These are phyloP conservation scores for Vanrija sp. DNA, from an alignment of 1,284 basidiomycete genomes.

Conservation along the genomic window DNA sequence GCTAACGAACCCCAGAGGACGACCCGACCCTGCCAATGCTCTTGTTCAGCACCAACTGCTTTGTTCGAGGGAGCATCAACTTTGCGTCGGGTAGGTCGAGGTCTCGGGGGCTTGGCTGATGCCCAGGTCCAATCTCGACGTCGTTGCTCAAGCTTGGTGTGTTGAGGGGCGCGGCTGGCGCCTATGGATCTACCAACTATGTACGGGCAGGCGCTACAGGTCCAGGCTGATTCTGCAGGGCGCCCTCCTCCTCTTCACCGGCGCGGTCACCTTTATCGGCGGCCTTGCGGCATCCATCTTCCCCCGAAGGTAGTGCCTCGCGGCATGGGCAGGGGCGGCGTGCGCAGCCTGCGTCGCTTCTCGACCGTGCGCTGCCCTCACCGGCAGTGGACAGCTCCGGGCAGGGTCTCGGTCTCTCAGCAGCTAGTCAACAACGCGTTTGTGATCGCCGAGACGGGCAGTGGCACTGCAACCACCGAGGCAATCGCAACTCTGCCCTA, in stretches of 20 bases:
- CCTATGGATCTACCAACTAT: slow-evolving; percentile 41
- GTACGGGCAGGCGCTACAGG: too few relatives aligned
- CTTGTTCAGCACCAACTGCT: slow-evolving; percentile 40
- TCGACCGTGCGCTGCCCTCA: too few relatives aligned
- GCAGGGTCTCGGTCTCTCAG: too few relatives aligned
- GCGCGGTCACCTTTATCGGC: background rate
- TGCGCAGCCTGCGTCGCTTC: too few relatives aligned
- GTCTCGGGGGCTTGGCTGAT: too few relatives aligned
- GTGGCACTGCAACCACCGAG: too few relatives aligned
- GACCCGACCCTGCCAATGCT: slow-evolving; percentile 32
- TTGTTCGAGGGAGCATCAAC: slow-evolving; percentile 38
- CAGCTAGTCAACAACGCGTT: too few relatives aligned
- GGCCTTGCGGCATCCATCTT: background rate
- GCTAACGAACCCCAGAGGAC: slow-evolving; percentile 23
- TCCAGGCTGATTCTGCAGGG: background rate
- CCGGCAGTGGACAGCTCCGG: too few relatives aligned
- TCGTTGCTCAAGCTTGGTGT: slow-evolving; percentile 27
- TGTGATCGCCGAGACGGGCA: too few relatives aligned
- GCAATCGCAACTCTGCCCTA: too few relatives aligned
- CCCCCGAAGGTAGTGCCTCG: too few relatives aligned
- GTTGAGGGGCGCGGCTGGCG: slow-evolving; percentile 29
- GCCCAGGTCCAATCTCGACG: slow-evolving; percentile 28
- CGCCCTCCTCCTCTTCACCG: background rate
- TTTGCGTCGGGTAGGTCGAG: slow-evolving; percentile 31
- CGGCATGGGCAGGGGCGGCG: too few relatives aligned